phyloP scores from a whole-genome alignment of 768 basidiomycete genomes.

The Leccinum rimulosum region DNA sequence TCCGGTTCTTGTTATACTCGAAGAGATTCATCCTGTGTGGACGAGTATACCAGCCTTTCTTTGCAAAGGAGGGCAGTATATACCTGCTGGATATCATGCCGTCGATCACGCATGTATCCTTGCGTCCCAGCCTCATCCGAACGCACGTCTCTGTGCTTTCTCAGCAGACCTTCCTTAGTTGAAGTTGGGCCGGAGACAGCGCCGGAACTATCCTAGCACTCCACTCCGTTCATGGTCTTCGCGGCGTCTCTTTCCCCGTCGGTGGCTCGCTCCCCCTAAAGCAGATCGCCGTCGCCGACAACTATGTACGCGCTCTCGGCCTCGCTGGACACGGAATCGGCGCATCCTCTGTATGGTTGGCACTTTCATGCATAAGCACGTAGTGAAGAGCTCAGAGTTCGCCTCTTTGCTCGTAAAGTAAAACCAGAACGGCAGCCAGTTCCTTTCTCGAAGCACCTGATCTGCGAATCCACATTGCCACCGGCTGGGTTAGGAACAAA shows the following conservation, averaged over 20 bases:
- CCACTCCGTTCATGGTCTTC: too few species aligned
- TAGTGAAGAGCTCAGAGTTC: constrained; percentile 76
- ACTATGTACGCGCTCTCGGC: constrained; percentile 67
- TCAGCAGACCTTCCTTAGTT: too few species aligned
- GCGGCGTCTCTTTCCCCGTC: constrained; percentile 61
- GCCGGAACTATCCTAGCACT: too few species aligned
- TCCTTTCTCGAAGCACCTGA: constrained; percentile 37
- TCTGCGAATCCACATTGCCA: constrained; percentile 17
- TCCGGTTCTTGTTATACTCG: constrained; percentile 35
- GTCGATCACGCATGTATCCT: too few species aligned
- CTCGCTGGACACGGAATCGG: constrained; percentile 64
- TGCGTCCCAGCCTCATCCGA: too few species aligned
- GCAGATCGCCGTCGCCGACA: constrained; percentile 75
- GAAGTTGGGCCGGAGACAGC: too few species aligned
- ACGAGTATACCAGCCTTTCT: constrained; percentile 59
- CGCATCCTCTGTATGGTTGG: too few species aligned
- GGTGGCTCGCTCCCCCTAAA: constrained; percentile 68
- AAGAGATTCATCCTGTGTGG: constrained; percentile 62
- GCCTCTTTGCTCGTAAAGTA: constrained; percentile 71
- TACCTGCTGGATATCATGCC: constrained; percentile 47
- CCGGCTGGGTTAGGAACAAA: neutral
- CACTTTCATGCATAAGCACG: constrained; percentile 42
- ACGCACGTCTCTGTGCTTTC: too few species aligned
- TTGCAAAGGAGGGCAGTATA: constrained; percentile 57
- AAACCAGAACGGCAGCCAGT: constrained; percentile 74